Base-by-base conservation (phyloP, 2,329 filamentous ascomycete species). In the Phyllosticta capitalensis region DNA sequence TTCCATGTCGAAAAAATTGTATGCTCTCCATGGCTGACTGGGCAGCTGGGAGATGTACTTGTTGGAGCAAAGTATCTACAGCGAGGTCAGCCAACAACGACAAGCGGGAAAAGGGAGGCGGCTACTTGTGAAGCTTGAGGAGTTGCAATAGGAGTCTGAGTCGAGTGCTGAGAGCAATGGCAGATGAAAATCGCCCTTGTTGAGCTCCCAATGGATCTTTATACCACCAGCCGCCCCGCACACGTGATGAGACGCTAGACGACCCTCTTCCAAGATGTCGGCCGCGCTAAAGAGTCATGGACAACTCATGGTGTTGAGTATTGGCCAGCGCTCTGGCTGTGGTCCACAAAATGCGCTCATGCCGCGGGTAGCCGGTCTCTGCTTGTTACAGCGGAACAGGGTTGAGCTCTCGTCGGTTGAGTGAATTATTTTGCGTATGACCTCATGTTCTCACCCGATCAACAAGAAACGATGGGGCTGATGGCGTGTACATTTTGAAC, bases 231-330 rank as follows among this genome's bases (percentile, higher is more conserved):
- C n/a, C 45, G 58, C 58, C 58, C 58, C 58, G 53, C 58, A 56
- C 58, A 60, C 58, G 58, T 60, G 58, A 60, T 49, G 54, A 14
- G 24, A 22, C 53, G 54, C 53, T 56, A 60, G 30, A 22, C 7
- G 17, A n/a, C 38, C 38, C 38, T 45, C 38, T 45, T 19, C 38
- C 38, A n/a, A 45, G 38, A 45, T 7, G 14, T n/a, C 17, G 38
- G 17, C 14, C 14, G 38, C 38, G 17, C 14, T 45, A 45, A 38
- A 38, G 38, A 45, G 38, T 45, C 38, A 45, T 45, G 38, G 14
- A n/a, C 38, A 45, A 14, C 38, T 45, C 38, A n/a, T 45, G 38
- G 38, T 45, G 38, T 45, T 45, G 38, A 45, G 38, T 45, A n/a
- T 45, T 45, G 14, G 38, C 38, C 38, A 45, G 17, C 38, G 38